Base-by-base conservation (phyloP, 2,329 filamentous ascomycete genomes). In the Ceratocystis diversiconidia region DNA sequence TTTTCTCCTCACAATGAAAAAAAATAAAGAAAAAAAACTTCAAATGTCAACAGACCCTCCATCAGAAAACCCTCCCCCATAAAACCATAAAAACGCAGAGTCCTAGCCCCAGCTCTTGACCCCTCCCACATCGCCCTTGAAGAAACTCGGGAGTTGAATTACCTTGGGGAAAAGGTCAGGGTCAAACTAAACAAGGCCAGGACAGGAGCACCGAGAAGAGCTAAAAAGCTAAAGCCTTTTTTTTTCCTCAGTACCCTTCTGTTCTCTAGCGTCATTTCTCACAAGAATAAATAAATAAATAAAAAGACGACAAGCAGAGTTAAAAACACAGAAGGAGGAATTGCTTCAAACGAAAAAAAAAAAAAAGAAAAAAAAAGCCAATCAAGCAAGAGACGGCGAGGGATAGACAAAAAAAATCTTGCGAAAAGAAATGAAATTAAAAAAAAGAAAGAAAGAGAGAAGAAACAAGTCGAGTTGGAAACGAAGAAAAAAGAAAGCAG, bases 321-420 rank as follows among this genome's bases (percentile, higher is more conserved):
- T 30, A 48, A 46, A n/a, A 25, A 50, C 30, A 50, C 10, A 50
- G 41, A 28, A 48, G 36, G 36, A 10, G 36, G 19, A 59, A 36
- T 41, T 60, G 48, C 48, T 52, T 52, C 48, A 15, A 25, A 12
- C 44, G n/a, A 32, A 17, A 61, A 44, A 57, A 52, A 55, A 46
- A 46, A 17, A 6, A 63, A 60, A 61, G 62, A 63, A 60, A 60
- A 57, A 65, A 64, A 46, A 66, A 65, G n/a, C 65, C 66, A 68
- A 60, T 52, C 69, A 59, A 65, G 62, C 63, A 61, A 57, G 48
- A 57, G 32, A 60, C 60, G 52, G 5, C 41, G 19, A 46, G 50
- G 50, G 17, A 50, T 10, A 48, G 30, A 48, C 30, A 28, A 50
- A 57, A 32, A 32, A 19, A n/a, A 28, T 22, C n/a, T 44, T n/a